Conservation (phyloP, 1,139 yeast genomes). For the Yamadazyma conglobata region DNA sequence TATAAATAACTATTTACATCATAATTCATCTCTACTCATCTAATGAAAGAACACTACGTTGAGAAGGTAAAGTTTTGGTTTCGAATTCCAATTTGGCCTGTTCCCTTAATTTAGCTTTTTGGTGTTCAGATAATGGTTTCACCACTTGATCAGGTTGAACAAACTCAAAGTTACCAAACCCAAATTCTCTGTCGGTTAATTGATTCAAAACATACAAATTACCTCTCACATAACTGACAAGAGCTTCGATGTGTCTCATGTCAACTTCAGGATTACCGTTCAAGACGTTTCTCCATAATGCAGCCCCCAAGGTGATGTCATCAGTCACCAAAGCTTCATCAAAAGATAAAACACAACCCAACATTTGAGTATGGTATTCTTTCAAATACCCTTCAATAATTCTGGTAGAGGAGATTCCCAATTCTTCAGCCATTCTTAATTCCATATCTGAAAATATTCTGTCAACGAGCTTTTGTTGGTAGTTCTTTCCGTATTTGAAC, state of each 20-base stretch:
- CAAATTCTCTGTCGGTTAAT: conserved; percentile 88
- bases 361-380: conserved; percentile 84
- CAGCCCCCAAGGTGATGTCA: conserved; percentile 82
- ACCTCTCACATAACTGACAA: conserved; percentile 82
- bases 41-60: conserved; percentile 57
- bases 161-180: conserved; percentile 82
- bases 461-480: conserved; percentile 90
- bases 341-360: conserved; percentile 86
- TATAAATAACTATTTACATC: conserved; percentile 5
- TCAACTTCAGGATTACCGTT: conserved; percentile 83
- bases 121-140: conserved; percentile 61
- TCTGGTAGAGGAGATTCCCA: conserved; percentile 79
- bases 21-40: conserved; percentile 39
- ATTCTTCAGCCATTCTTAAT: conserved; percentile 75
- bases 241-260: conserved; percentile 78
- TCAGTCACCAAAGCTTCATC: conserved; percentile 88
- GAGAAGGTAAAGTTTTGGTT: conserved; percentile 55
- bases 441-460: conserved; percentile 89
- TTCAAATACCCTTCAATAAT: conserved; percentile 83
- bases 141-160: conserved; percentile 83
- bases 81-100: conserved; percentile 36
- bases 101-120: conserved; percentile 45
- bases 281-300: conserved; percentile 88
- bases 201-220: conserved; percentile 83
- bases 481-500: conserved; percentile 78